A percentile compares a stretch with the other conserved stretches of the same genome.
Evolutionary conservation across 2,329 filamentous ascomycete species (phyloP).

Genomic region (Fonsecaea pugnacius): DNA sequence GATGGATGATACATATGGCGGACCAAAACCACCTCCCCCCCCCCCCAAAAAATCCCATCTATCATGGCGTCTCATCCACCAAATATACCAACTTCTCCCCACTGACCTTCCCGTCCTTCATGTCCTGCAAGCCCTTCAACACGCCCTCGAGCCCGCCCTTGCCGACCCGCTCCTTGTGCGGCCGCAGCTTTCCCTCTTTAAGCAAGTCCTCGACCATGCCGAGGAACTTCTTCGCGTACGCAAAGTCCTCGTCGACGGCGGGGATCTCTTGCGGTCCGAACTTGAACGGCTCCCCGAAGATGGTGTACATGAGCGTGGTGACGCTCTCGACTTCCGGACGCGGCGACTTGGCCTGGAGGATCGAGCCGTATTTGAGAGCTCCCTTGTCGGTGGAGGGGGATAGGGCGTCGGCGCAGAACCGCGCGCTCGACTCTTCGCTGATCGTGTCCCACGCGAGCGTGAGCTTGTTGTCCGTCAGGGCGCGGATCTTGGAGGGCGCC

Average conservation of each 20-base stretch:
- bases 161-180: conserved; percentile 50
- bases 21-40: too few relatives aligned
- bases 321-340: conserved; percentile 44
- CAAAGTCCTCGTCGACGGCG: conserved; percentile 45
- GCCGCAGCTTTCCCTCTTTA: conserved; percentile 49
- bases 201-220: conserved; percentile 48
- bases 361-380: conserved; percentile 41
- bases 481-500: conserved; percentile 41
- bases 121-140: conserved; percentile 49
- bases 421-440: conserved; percentile 37
- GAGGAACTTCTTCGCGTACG: conserved; percentile 50
- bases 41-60: background rate
- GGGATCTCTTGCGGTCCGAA: conserved; percentile 23
- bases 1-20: too few relatives aligned
- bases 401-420: conserved; percentile 44
- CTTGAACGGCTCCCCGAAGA: conserved; percentile 42
- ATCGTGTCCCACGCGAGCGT: conserved; percentile 47
- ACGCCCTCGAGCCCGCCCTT: conserved; percentile 52
- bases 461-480: conserved; percentile 45
- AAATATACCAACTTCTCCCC: conserved; percentile 56
- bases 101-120: conserved; percentile 53
- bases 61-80: conserved; percentile 38
- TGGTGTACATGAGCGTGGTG: conserved; percentile 43
- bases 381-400: conserved; percentile 36
- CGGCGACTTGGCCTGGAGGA: conserved; percentile 38